Conservation (phyloP, 2,329 filamentous ascomycete genomes). For the Akanthomyces muscarius region DNA sequence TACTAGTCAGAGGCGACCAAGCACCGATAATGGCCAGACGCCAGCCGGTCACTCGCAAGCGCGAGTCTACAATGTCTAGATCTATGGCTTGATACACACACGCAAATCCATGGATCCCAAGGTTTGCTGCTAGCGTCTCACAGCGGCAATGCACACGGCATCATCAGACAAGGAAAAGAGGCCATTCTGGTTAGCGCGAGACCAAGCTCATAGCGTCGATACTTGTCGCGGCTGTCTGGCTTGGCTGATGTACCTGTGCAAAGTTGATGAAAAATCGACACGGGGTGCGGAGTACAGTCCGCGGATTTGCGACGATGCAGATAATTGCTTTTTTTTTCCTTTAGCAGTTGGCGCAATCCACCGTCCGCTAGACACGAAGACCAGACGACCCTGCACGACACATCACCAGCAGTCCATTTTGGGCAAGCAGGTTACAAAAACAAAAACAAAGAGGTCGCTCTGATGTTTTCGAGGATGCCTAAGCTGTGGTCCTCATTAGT, state of each 20-base stretch:
- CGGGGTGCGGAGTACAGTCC: neutral
- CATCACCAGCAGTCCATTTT: neutral
- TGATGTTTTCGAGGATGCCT: neutral
- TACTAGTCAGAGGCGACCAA: neutral
- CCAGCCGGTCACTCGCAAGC: neutral
- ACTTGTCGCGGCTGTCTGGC: neutral
- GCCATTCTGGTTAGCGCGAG: neutral
- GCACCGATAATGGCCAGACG: neutral
- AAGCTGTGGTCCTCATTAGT: neutral
- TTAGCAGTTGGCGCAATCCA: neutral
- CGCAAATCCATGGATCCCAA: neutral
- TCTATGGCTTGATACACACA: neutral
- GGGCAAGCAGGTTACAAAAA: neutral
- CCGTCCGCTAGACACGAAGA: neutral
- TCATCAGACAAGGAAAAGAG: neutral
- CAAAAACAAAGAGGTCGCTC: neutral
- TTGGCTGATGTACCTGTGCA: neutral
- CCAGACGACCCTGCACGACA: neutral
- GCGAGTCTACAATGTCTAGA: neutral
- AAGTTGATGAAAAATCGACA: neutral
- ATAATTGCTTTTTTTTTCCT: constrained; percentile 2
- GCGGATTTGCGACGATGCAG: neutral
- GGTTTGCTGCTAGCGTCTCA: constrained; percentile 6
- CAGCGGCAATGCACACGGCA: neutral
- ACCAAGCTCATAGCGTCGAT: neutral